Evolutionary conservation across 768 basidiomycete species (phyloP).

Genomic region (Podaxis carcinomalis): DNA sequence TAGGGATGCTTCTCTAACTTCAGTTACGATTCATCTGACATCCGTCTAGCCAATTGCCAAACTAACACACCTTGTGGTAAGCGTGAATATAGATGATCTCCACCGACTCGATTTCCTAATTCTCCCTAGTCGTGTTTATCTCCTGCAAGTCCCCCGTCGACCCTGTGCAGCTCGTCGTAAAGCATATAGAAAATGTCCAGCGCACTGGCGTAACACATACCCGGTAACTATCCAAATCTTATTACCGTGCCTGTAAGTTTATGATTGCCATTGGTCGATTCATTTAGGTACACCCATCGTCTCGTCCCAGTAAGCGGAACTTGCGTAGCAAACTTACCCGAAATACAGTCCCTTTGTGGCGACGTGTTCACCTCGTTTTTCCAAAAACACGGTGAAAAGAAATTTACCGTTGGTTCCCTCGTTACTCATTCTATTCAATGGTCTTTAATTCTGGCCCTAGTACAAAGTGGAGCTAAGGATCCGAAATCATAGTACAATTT

Average conservation of each 20-base stretch:
- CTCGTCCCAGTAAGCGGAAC: constrained; percentile 66
- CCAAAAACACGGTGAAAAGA: constrained; percentile 35
- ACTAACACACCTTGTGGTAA: constrained; percentile 79
- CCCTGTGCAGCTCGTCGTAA: constrained; percentile 64
- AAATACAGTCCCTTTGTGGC: constrained; percentile 62
- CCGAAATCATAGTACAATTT: constrained; percentile 72
- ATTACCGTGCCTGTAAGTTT: not conserved
- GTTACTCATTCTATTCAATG: not conserved
- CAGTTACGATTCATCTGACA: not conserved
- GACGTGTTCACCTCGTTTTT: constrained; percentile 52
- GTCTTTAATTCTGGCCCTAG: constrained; percentile 31
- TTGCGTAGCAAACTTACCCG: constrained; percentile 63
- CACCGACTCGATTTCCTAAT: constrained; percentile 1
- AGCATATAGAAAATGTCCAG: constrained; percentile 59
- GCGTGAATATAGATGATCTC: constrained; percentile 14
- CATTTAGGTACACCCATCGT: constrained; percentile 59
- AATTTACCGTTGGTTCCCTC: constrained; percentile 40
- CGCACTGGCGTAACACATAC: constrained; percentile 62
- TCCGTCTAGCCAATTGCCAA: constrained; percentile 58
- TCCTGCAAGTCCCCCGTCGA: constrained; percentile 76
- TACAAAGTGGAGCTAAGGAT: constrained; percentile 78
- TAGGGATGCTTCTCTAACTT: constrained; percentile 21
- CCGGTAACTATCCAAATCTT: constrained; percentile 35
- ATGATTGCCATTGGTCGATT: not conserved
- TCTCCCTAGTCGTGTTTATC: constrained; percentile 64